Percentiles rank a stretch among this genome's conserved stretches.
These are phyloP conservation scores for Ceratocystis colombiana DNA, from an alignment of 2,329 filamentous ascomycete genomes.

Conservation along the genomic window DNA sequence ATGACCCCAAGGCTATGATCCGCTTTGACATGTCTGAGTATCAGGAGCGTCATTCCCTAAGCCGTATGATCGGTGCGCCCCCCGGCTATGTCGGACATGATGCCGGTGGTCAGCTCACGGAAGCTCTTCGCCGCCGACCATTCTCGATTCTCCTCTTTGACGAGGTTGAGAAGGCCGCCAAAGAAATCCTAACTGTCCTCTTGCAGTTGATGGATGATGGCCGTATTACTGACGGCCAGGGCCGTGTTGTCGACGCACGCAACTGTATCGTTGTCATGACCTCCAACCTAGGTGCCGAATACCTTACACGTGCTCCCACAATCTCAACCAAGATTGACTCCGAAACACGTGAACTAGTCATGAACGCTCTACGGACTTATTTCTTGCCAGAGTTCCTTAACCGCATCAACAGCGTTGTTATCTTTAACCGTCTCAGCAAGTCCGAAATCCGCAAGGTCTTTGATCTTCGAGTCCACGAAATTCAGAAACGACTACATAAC, in stretches of 20 bases:
- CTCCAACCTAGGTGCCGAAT: constrained; percentile 91
- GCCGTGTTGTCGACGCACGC: constrained; percentile 82
- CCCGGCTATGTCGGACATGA: constrained; percentile 97
- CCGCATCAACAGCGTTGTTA: constrained; percentile 89
- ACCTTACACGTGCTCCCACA: constrained; percentile 66
- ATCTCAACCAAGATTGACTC: constrained; percentile 78
- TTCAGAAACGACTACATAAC: constrained; percentile 77
- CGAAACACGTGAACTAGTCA: constrained; percentile 78
- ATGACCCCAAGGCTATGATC: constrained; percentile 95
- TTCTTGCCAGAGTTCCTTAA: constrained; percentile 98
- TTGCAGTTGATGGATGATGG: constrained; percentile 99
- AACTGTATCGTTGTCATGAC: constrained; percentile 99
- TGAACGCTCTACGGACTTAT: constrained; percentile 82
- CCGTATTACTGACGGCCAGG: constrained; percentile 95
- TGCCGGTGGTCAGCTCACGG: constrained; percentile 87
- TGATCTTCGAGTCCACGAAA: constrained; percentile 74
- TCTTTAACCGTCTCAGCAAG: constrained; percentile 93
- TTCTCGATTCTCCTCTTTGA: constrained; percentile 98
- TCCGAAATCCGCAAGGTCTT: constrained; percentile 91
- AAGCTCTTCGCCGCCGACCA: constrained; percentile 82
- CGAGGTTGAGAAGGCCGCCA: constrained; percentile 96
- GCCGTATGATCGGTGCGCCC: constrained; percentile 94
- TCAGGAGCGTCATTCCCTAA: constrained; percentile 90
- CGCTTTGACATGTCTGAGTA: constrained; percentile 99
- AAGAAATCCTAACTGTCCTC: constrained; percentile 91